Evolutionary conservation across 495 filamentous ascomycete species (phyloP).

Genomic region (Hyaloscypha finlandica): DNA sequence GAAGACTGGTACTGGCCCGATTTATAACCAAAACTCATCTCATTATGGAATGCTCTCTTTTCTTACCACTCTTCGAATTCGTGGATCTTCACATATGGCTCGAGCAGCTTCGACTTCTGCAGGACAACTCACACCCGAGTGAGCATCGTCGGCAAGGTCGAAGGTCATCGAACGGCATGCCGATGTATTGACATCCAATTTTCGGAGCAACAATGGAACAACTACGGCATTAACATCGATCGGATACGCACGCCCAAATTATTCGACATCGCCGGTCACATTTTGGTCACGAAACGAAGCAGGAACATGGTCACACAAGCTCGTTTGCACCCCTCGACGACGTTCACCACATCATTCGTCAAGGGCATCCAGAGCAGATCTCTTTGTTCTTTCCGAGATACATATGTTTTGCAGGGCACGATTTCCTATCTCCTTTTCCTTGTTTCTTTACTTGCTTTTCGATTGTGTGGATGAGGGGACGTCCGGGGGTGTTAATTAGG

Average conservation of each 20-base stretch:
- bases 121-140: conserved; percentile 28
- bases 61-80: conserved; percentile 29
- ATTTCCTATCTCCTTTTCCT: conserved; percentile 28
- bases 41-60: conserved; percentile 31
- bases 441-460: conserved; percentile 27
- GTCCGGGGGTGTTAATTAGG: conserved; percentile 27
- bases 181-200: conserved; percentile 34
- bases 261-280: conserved; percentile 26
- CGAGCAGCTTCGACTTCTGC: conserved; percentile 31
- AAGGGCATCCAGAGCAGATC: conserved; percentile 31
- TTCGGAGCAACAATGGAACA: conserved; percentile 27
- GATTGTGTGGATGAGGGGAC: conserved; percentile 23
- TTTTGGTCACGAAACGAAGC: conserved; percentile 29
- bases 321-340: conserved; percentile 26
- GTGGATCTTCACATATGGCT: conserved; percentile 33
- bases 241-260: conserved; percentile 10
- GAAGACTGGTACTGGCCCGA: conserved; percentile 26
- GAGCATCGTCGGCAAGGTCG: conserved; percentile 24
- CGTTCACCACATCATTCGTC: conserved; percentile 19
- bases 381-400: conserved; percentile 29
- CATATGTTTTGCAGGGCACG: conserved; percentile 30
- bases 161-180: conserved; percentile 36
- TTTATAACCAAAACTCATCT: conserved; percentile 27
- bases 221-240: conserved; percentile 13
- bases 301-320: conserved; percentile 32